phyloP scores from a whole-genome alignment of 2,329 filamentous ascomycete species.

The Aspergillus brasiliensis region DNA sequence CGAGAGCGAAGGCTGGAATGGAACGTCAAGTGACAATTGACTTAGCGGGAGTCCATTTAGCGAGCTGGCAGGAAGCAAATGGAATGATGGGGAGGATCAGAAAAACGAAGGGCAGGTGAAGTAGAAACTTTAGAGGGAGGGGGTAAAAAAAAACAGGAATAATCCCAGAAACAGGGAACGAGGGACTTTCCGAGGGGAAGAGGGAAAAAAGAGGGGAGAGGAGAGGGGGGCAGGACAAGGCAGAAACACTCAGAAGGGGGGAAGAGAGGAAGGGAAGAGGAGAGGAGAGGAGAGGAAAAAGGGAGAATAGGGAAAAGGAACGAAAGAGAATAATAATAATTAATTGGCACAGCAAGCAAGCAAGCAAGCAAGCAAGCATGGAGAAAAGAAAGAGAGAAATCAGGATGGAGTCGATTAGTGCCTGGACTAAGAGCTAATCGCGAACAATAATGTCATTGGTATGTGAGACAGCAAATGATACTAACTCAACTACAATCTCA shows the following conservation, averaged over 20 bases:
- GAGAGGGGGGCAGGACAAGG: neutral
- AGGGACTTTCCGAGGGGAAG: constrained; percentile 9
- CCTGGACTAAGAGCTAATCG: constrained; percentile 7
- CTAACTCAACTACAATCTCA: constrained; percentile 2
- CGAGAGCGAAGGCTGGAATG: neutral
- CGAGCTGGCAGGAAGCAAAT: neutral
- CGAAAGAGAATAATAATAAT: no score
- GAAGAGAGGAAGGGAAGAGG: constrained; percentile 6
- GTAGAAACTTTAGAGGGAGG: no score
- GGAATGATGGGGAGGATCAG: neutral
- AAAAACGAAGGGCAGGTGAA: constrained; percentile 3
- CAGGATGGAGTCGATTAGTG: constrained; percentile 9
- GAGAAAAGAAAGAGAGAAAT: constrained; percentile 1
- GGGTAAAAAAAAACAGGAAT: constrained; percentile 14
- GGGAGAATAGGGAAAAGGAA: neutral
- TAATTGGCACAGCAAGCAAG: neutral
- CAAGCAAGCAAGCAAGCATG: neutral
- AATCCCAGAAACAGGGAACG: constrained; percentile 2
- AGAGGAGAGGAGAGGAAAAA: constrained; percentile 8
- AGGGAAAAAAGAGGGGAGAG: constrained; percentile 6
- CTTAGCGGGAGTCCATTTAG: neutral
- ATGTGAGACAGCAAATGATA: constrained; percentile 10
- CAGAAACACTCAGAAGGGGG: neutral
- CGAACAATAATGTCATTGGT: constrained; percentile 10
- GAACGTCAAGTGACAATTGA: neutral